Evolutionary conservation across 2,329 filamentous ascomycete species (phyloP).

Genomic region (Remersonia thermophila): DNA sequence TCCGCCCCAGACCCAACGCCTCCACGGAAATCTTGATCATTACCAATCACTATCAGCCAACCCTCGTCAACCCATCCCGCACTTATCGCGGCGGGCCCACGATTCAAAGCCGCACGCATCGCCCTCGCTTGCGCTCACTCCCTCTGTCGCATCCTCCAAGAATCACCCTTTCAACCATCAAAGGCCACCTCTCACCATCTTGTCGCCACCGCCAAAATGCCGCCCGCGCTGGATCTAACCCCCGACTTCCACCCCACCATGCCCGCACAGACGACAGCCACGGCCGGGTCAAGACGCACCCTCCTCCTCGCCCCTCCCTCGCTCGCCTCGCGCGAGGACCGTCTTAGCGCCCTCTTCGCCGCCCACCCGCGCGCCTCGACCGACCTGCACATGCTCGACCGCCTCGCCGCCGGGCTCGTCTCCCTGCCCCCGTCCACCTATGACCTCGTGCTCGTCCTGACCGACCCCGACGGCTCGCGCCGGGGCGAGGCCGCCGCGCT

Average conservation of each 20-base stretch:
- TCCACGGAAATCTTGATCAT: slow-evolving; percentile 11
- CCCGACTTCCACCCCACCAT: slow-evolving; percentile 34
- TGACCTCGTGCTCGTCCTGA: slow-evolving; percentile 72
- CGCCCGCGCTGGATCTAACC: slow-evolving; percentile 40
- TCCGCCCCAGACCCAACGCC: slow-evolving; percentile 7
- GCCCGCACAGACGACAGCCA: slow-evolving; percentile 9
- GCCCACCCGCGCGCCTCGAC: slow-evolving; percentile 57
- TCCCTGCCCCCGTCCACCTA: slow-evolving; percentile 66
- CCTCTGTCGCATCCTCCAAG: not conserved
- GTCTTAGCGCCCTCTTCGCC: slow-evolving; percentile 57
- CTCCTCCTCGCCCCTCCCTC: slow-evolving; percentile 68
- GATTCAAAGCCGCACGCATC: not conserved
- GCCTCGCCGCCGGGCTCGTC: slow-evolving; percentile 70
- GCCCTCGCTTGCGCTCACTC: not conserved
- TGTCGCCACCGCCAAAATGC: slow-evolving; percentile 23
- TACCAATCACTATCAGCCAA: slow-evolving; percentile 6
- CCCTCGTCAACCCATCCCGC: not conserved
- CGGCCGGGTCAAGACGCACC: slow-evolving; percentile 15
- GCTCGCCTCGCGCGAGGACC: slow-evolving; percentile 71
- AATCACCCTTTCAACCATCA: too few relatives aligned
- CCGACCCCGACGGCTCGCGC: slow-evolving; percentile 59
- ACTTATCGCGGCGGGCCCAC: too few relatives aligned
- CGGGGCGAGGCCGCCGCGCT: slow-evolving; percentile 49
- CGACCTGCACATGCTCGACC: slow-evolving; percentile 96
- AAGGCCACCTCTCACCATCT: too few relatives aligned